These are phyloP conservation scores for Suhomyces wounanorum DNA, from an alignment of 1,139 yeast species.

Conservation along the genomic window DNA sequence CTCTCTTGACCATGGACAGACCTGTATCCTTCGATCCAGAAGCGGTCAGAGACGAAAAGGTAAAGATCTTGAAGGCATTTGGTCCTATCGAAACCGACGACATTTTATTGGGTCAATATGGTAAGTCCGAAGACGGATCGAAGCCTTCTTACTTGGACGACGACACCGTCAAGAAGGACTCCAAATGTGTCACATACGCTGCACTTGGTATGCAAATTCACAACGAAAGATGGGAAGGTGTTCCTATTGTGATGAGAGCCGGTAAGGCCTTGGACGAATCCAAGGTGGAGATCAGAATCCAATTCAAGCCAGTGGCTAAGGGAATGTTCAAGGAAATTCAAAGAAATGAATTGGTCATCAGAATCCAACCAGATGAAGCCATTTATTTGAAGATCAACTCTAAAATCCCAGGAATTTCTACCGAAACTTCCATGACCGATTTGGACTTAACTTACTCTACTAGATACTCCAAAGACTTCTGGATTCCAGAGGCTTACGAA, in stretches of 20 bases:
- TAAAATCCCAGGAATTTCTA: constrained; percentile 89
- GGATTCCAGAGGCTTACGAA: constrained; percentile 98
- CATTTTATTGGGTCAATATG: constrained; percentile 85
- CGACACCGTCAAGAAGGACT: constrained; percentile 78
- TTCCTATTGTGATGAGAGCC: constrained; percentile 92
- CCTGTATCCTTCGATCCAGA: constrained; percentile 90
- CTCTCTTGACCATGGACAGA: constrained; percentile 92
- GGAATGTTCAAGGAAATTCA: constrained; percentile 84
- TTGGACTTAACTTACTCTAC: constrained; percentile 83
- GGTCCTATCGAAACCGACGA: constrained; percentile 66
- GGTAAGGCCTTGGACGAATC: constrained; percentile 94
- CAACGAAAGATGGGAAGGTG: constrained; percentile 98
- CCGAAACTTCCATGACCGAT: constrained; percentile 81
- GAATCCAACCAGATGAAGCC: constrained; percentile 95
- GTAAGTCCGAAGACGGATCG: constrained; percentile 76
- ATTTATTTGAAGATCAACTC: constrained; percentile 89
- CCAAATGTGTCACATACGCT: constrained; percentile 91
- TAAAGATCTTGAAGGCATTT: constrained; percentile 83
- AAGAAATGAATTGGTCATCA: constrained; percentile 88
- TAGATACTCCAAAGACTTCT: constrained; percentile 78
- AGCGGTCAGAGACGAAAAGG: constrained; percentile 94
- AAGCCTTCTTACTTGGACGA: constrained; percentile 94
- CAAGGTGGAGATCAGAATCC: constrained; percentile 92
- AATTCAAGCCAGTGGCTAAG: constrained; percentile 80
- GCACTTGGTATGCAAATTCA: constrained; percentile 76